These are phyloP conservation scores for Trichocomaceae sp. DNA, from an alignment of 2,329 filamentous ascomycete species.

Conservation along the genomic window DNA sequence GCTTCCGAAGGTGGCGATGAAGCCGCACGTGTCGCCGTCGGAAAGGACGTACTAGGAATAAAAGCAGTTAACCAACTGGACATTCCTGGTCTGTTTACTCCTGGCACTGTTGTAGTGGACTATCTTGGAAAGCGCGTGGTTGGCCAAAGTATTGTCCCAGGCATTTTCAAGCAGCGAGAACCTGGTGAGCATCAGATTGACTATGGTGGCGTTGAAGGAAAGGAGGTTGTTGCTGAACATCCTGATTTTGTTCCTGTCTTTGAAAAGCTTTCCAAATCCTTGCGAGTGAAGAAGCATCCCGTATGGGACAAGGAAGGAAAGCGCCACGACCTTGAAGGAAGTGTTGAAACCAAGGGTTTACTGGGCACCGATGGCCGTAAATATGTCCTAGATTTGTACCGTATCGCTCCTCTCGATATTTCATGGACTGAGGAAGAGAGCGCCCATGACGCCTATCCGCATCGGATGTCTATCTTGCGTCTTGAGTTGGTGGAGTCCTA, in stretches of 20 bases:
- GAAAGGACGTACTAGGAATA: constrained; percentile 92
- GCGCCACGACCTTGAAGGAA: constrained; percentile 85
- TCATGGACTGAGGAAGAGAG: constrained; percentile 81
- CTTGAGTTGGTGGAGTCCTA: constrained; percentile 84
- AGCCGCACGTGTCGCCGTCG: constrained; percentile 88
- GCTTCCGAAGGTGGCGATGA: constrained; percentile 94
- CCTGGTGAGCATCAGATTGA: constrained; percentile 98
- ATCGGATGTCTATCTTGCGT: constrained; percentile 90
- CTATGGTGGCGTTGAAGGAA: constrained; percentile 95
- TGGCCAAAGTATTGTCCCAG: constrained; percentile 94
- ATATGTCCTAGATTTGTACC: constrained; percentile 95
- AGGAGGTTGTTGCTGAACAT: constrained; percentile 87
- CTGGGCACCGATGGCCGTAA: constrained; percentile 93
- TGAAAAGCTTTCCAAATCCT: constrained; percentile 79
- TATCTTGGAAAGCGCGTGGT: constrained; percentile 96
- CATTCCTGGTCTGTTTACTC: constrained; percentile 87
- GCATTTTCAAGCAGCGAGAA: constrained; percentile 97
- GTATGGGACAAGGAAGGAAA: constrained; percentile 97
- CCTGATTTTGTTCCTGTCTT: constrained; percentile 79
- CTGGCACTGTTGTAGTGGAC: constrained; percentile 92
- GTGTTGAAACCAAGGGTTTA: constrained; percentile 96
- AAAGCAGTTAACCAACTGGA: constrained; percentile 95
- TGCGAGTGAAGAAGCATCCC: constrained; percentile 87
- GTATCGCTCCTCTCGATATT: constrained; percentile 86
- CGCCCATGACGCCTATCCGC: constrained; percentile 64